phyloP scores from a whole-genome alignment of 495 filamentous ascomycete species.

The Rostrohypoxylon terebratum region DNA sequence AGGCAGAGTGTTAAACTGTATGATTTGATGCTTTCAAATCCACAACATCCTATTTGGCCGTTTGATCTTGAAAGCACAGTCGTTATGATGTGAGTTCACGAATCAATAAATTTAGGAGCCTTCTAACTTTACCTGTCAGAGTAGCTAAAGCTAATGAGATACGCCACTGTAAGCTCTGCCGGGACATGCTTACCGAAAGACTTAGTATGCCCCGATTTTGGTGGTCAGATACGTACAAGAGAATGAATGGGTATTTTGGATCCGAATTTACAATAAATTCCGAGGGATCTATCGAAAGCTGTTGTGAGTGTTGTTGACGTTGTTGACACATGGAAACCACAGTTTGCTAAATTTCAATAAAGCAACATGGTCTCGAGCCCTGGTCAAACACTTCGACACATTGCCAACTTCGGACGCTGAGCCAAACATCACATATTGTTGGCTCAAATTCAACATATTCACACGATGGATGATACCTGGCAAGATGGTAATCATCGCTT shows the following conservation, averaged over 20 bases:
- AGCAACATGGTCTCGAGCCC: slow-evolving; percentile 5
- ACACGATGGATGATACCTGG: not conserved
- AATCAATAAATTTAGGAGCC: not conserved
- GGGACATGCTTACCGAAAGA: not conserved
- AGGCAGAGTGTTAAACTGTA: not conserved
- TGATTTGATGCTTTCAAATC: not conserved
- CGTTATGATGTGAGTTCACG: not conserved
- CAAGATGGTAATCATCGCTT: not conserved
- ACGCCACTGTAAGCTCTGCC: not conserved
- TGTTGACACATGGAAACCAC: not conserved
- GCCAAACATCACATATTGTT: not conserved
- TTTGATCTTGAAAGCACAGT: not conserved
- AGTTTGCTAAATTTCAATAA: not conserved
- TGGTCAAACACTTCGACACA: not conserved
- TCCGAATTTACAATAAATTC: not conserved
- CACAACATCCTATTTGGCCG: not conserved
- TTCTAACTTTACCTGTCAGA: not conserved
- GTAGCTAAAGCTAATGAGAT: slow-evolving; percentile 1
- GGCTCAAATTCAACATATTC: slow-evolving; percentile 10
- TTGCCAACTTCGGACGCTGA: no score
- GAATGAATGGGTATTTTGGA: slow-evolving; percentile 11
- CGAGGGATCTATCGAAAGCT: not conserved
- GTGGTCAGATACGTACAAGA: slow-evolving; percentile 9
- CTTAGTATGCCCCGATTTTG: not conserved
- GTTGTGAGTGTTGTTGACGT: not conserved